These are phyloP conservation scores for Nymphaea thermarum DNA, from an alignment of 164 flowering plant genomes.

Conservation along the genomic window DNA sequence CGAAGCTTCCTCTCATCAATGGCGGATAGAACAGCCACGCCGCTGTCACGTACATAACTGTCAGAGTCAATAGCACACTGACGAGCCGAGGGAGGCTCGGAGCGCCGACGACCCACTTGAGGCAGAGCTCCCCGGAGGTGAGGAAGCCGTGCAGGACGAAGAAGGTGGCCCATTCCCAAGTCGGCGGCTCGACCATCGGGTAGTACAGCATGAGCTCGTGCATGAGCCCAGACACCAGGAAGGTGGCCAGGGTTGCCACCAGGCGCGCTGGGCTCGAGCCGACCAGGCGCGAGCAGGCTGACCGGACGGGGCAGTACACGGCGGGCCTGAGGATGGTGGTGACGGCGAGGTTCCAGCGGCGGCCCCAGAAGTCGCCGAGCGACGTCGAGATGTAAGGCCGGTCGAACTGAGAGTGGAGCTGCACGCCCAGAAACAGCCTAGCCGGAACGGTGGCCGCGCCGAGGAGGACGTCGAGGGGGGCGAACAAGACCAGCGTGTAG, in stretches of 20 bases:
- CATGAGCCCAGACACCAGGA: conserved; percentile 14
- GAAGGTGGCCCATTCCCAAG: conserved; percentile 14
- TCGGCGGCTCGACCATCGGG: conserved; percentile 2
- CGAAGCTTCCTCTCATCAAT: conserved; percentile 10
- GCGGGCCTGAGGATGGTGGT: conserved; percentile 11
- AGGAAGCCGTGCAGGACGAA: conserved; percentile 13
- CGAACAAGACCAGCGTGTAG: not conserved
- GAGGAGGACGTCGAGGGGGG: conserved; percentile 10
- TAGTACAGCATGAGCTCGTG: conserved; percentile 15
- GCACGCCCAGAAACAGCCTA: not conserved
- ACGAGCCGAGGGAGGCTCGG: conserved; percentile 7
- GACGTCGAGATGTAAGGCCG: conserved; percentile 14
- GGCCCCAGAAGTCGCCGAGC: conserved; percentile 17
- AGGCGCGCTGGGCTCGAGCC: not conserved
- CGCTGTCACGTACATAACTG: conserved; percentile 27
- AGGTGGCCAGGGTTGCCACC: conserved; percentile 5
- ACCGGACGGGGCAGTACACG: conserved; percentile 7
- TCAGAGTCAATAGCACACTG: conserved; percentile 17
- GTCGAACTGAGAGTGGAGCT: conserved; percentile 11
- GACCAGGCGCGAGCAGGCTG: not conserved
- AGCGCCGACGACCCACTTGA: conserved; percentile 3
- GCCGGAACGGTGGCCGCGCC: not conserved
- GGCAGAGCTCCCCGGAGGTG: conserved; percentile 5
- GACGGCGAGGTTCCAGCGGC: conserved; percentile 18
- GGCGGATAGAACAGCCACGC: conserved; percentile 40